These are phyloP conservation scores for Gonium pectorale DNA, from an alignment of 139 green algal genomes.

Conservation along the genomic window DNA sequence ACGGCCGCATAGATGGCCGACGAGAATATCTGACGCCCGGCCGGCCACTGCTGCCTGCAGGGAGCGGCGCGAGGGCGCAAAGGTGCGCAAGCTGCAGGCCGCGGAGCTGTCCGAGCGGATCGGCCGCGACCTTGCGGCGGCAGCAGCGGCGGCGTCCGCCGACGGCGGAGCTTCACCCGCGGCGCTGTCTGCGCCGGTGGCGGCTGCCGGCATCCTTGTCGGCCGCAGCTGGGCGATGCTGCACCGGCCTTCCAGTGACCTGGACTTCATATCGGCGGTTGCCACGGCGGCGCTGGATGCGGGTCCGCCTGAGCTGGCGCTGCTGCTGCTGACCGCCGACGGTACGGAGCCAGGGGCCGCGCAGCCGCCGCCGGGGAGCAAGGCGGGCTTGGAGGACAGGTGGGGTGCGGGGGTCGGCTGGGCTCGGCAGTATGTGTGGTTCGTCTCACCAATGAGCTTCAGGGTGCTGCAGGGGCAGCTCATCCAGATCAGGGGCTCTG, in stretches of 20 bases:
- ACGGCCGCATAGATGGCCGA: too few relatives aligned
- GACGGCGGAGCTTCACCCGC: background rate
- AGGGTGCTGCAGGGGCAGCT: too few relatives aligned
- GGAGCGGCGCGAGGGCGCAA: slow-evolving; percentile 30
- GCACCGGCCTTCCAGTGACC: slow-evolving; percentile 13
- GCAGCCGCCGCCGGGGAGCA: background rate
- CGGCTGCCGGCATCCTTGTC: background rate
- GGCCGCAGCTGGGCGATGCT: background rate
- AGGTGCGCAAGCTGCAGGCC: slow-evolving; percentile 27
- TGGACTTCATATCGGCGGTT: slow-evolving; percentile 15
- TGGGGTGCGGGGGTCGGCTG: too few relatives aligned
- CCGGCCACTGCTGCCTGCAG: too few relatives aligned
- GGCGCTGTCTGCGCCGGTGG: background rate
- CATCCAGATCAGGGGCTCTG: too few relatives aligned
- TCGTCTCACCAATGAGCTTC: too few relatives aligned
- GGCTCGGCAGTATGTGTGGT: too few relatives aligned
- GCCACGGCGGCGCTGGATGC: slow-evolving; percentile 26
- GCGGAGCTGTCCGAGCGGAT: slow-evolving; percentile 22
- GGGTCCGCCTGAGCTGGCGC: background rate
- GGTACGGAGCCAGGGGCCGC: slow-evolving; percentile 11
- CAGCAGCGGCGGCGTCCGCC: background rate
- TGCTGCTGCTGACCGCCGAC: slow-evolving; percentile 38
- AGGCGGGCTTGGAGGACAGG: slow-evolving; percentile 31
- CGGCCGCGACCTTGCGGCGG: background rate
- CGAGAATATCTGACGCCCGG: too few relatives aligned